A percentile compares a stretch with the other conserved stretches of the same genome.
Evolutionary conservation across 148 eudicot species (phyloP).

Genomic region (Rhododendron henanense): DNA sequence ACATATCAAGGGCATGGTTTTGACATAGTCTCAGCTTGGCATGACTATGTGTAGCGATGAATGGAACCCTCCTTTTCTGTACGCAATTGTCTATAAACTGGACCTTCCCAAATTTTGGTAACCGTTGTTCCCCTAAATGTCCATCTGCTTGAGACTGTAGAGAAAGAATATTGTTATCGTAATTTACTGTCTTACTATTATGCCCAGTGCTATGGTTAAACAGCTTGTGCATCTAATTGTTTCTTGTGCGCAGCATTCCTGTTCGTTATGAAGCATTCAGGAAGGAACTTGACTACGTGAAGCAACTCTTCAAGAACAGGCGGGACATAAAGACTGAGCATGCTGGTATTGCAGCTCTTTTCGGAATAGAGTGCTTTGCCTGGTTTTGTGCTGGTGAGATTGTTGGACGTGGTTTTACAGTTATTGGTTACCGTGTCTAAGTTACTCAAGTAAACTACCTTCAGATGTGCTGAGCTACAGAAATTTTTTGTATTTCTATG

Average conservation of each 20-base stretch:
- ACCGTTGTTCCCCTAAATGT: too few species aligned
- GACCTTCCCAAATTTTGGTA: neutral
- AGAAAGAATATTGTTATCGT: neutral
- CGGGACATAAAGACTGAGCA: slow-evolving; percentile 49
- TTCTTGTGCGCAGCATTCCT: slow-evolving; percentile 42
- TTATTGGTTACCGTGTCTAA: slow-evolving; percentile 59
- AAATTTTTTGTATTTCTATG: slow-evolving; percentile 10
- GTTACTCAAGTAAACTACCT: slow-evolving; percentile 10
- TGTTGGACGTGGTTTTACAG: slow-evolving; percentile 58
- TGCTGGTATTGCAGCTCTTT: slow-evolving; percentile 53
- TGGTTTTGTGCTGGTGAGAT: slow-evolving; percentile 75
- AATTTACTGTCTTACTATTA: neutral
- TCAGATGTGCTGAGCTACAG: slow-evolving; percentile 16
- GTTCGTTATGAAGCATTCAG: slow-evolving; percentile 50
- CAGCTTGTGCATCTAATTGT: neutral
- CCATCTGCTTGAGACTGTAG: neutral
- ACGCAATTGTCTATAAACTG: neutral
- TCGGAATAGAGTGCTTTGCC: slow-evolving; percentile 65
- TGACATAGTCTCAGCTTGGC: neutral
- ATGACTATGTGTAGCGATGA: neutral
- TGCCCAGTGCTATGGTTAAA: neutral
- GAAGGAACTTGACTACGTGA: slow-evolving; percentile 57
- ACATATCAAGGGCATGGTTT: too few species aligned
- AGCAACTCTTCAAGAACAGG: slow-evolving; percentile 55
- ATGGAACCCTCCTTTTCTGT: neutral